Base-by-base conservation (phyloP, 768 basidiomycete species). In the Lactifluus subvellereus region DNA sequence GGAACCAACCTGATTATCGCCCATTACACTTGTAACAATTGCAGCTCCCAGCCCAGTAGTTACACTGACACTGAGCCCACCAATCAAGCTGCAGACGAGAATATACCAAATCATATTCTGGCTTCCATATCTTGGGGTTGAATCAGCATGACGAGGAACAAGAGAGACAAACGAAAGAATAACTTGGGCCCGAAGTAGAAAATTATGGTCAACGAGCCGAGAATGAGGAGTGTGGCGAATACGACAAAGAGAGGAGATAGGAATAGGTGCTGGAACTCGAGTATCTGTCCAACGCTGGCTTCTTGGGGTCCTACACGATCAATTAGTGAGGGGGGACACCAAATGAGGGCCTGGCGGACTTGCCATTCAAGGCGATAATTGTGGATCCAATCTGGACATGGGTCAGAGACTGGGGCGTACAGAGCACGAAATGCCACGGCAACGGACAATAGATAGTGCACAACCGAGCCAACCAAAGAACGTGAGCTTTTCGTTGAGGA, bases 401-500 rank as follows among this genome's bases (percentile, higher is more conserved):
- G 54, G 50, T 66, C 16, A 64, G 47, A 47, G 52, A 51, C 30
- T 54, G 33, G 52, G 6, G 8, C 0, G 60, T 22, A 45, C 13
- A n/a, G 18, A 49, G 50, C 64, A 60, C 14, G 14, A 50, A 5
- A 40, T 33, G 14, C 13, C 38, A 76, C 91, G 70, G 69, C 13
- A 42, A 76, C 91, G 70, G 69, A 94, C 88, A 70, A 98, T 92
- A 75, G 93, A 96, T 18, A 98, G 82, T 16, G 77, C 83, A 74
- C 94, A 97, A 20, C 94, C 96, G 65, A 98, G 79, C 94, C 95
- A 98, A 54, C 97, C 96, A 72, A 99, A 98, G 75, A 98, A 92
- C 40, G 87, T 90, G 49, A 99, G 82, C 58, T 80, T 91, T 74
- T 98, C 96, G 53, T 95, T 86, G 69, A 99, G 87, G 77, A 98